Evolutionary conservation across 2,329 filamentous ascomycete species (phyloP).

Genomic region (Pseudocercospora musae): DNA sequence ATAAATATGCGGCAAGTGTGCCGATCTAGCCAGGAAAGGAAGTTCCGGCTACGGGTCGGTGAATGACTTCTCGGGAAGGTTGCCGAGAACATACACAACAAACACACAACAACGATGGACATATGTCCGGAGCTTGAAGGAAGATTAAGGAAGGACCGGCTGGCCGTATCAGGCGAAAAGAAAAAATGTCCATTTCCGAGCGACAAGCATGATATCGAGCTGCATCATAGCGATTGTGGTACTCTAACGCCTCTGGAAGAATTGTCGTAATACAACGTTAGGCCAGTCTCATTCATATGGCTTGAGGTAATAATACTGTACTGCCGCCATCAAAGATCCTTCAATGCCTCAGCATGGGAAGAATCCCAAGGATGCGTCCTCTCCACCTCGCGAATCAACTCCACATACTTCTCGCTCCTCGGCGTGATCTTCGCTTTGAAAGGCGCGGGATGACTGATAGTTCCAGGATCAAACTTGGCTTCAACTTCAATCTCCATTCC

Average conservation of each 20-base stretch:
- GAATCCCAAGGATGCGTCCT: slow-evolving; percentile 11
- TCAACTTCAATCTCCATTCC: slow-evolving; percentile 10
- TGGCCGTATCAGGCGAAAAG: too few relatives aligned
- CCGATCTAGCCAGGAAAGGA: background rate
- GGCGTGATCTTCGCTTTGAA: slow-evolving; percentile 12
- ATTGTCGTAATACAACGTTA: too few relatives aligned
- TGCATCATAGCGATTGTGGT: too few relatives aligned
- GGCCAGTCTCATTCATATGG: too few relatives aligned
- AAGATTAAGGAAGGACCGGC: too few relatives aligned
- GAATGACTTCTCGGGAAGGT: background rate
- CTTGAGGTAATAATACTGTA: too few relatives aligned
- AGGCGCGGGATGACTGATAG: slow-evolving; percentile 12
- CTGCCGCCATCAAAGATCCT: background rate
- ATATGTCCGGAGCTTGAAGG: too few relatives aligned
- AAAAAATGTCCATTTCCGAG: too few relatives aligned
- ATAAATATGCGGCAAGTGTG: background rate
- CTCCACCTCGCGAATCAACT: slow-evolving; percentile 12
- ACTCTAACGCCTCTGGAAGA: too few relatives aligned
- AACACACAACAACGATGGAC: too few relatives aligned
- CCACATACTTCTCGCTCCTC: slow-evolving; percentile 3
- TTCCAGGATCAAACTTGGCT: slow-evolving; percentile 12
- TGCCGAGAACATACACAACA: background rate
- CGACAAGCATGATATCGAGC: too few relatives aligned
- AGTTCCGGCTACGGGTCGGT: background rate
- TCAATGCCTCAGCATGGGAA: slow-evolving; percentile 8